Evolutionary conservation across 2,329 filamentous ascomycete genomes (phyloP).

Genomic region (Calonectria pteridis): DNA sequence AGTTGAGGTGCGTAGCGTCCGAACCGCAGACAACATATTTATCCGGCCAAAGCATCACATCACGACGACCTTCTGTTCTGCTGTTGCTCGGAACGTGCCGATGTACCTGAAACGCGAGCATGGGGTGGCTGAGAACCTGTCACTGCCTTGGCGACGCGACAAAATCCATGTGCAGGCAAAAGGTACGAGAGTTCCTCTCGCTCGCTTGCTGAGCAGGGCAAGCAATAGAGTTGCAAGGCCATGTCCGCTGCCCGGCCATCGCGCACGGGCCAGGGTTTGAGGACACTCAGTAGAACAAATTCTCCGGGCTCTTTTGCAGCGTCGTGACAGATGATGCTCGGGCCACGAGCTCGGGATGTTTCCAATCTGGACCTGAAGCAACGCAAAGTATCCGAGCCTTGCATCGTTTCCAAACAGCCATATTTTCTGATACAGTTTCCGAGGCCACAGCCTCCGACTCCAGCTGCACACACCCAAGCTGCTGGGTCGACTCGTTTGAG

Average conservation of each 20-base stretch:
- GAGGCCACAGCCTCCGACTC: not conserved
- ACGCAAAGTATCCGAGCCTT: conserved; percentile 12
- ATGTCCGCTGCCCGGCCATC: not conserved
- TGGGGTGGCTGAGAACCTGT: conserved; percentile 22
- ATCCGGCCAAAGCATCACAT: conserved; percentile 6
- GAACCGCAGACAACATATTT: not conserved
- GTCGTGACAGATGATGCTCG: conserved; percentile 6
- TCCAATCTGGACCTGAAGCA: conserved; percentile 7
- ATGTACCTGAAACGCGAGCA: conserved; percentile 41
- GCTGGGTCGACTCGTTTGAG: not conserved
- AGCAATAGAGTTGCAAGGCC: not conserved
- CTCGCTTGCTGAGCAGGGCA: conserved; percentile 9
- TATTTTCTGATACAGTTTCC: conserved; percentile 7
- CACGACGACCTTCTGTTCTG: conserved; percentile 2
- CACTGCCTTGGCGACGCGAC: conserved; percentile 4
- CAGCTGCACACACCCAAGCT: not conserved
- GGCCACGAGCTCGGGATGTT: not conserved
- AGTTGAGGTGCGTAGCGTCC: not conserved
- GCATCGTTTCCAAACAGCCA: conserved; percentile 22
- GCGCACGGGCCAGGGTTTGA: conserved; percentile 16
- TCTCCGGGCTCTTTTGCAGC: conserved; percentile 8
- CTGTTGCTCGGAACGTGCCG: conserved; percentile 32
- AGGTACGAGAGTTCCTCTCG: conserved; percentile 12
- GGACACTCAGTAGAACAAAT: not conserved
- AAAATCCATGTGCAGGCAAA: conserved; percentile 30